Conservation (phyloP, 164 flowering plant species). For the Aristolochia californica region DNA sequence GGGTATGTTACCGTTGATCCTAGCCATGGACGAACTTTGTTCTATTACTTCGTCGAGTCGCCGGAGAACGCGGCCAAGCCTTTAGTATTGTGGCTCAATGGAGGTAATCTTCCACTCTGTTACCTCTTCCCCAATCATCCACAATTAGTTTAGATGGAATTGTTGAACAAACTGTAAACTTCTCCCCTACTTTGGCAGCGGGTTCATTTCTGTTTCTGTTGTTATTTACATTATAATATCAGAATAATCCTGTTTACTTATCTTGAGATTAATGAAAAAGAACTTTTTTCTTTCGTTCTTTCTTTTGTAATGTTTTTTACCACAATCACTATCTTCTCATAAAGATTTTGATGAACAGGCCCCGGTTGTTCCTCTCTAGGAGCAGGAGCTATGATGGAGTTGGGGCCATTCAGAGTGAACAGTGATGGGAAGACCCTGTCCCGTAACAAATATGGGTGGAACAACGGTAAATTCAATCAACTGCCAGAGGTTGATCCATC, state of each 20-base stretch:
- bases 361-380: constrained; percentile 41
- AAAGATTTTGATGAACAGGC: constrained; percentile 14
- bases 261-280: no score
- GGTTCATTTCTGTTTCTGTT: no score
- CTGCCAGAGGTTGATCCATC: background rate
- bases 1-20: constrained; percentile 45
- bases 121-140: no score
- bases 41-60: constrained; percentile 14
- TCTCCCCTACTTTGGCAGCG: no score
- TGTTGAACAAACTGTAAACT: no score
- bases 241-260: no score
- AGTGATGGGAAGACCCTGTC: constrained; percentile 21
- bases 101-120: constrained; percentile 7
- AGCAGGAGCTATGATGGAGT: constrained; percentile 31
- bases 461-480: constrained; percentile 13
- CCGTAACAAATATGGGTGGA: constrained; percentile 19
- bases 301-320: no score
- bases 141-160: no score
- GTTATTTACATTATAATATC: no score
- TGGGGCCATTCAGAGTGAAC: constrained; percentile 30
- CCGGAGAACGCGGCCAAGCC: constrained; percentile 11
- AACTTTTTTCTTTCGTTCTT: no score
- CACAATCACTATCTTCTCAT: background rate
- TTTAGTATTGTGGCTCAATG: constrained; percentile 13
- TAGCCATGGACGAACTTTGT: constrained; percentile 30